A percentile compares a stretch with the other conserved stretches of the same genome.
phyloP scores from a whole-genome alignment of 2,329 filamentous ascomycete genomes.

The Trichophyton simii region DNA sequence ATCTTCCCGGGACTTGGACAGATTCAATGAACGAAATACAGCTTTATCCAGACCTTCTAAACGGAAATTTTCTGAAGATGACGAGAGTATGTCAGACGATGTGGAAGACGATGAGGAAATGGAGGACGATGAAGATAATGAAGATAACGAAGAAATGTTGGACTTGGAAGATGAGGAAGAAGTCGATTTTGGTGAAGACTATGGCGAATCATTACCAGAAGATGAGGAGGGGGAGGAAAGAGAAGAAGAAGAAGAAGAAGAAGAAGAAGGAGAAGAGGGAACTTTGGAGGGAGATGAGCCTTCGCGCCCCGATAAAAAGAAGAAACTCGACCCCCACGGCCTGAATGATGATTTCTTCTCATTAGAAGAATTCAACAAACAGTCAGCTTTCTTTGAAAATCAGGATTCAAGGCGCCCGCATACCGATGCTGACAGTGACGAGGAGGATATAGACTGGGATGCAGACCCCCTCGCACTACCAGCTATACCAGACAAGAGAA shows the following conservation, averaged over 20 bases:
- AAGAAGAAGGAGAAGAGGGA: background rate
- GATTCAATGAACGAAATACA: background rate
- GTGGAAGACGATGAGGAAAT: conserved; percentile 4
- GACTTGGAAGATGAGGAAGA: conserved; percentile 16
- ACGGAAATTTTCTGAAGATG: background rate
- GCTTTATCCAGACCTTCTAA: background rate
- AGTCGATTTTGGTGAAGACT: conserved; percentile 13
- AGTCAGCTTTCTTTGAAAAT: conserved; percentile 78
- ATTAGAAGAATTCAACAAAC: conserved; percentile 92
- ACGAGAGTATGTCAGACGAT: background rate
- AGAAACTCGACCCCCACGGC: conserved; percentile 53
- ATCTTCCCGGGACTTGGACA: conserved; percentile 35
- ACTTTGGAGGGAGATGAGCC: background rate
- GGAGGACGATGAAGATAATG: conserved; percentile 2
- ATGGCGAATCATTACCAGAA: conserved; percentile 6
- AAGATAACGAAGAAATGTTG: conserved; percentile 11
- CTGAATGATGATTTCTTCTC: conserved; percentile 98
- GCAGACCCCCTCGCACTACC: conserved; percentile 53
- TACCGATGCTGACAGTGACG: conserved; percentile 62
- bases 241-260: background rate
- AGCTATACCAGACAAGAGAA: conserved; percentile 20
- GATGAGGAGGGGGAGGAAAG: background rate
- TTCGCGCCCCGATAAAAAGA: background rate
- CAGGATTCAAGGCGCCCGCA: conserved; percentile 68
- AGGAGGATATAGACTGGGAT: conserved; percentile 74